Conservation (phyloP, 2,329 filamentous ascomycete genomes). For the Tolypocladium endophyticum region DNA sequence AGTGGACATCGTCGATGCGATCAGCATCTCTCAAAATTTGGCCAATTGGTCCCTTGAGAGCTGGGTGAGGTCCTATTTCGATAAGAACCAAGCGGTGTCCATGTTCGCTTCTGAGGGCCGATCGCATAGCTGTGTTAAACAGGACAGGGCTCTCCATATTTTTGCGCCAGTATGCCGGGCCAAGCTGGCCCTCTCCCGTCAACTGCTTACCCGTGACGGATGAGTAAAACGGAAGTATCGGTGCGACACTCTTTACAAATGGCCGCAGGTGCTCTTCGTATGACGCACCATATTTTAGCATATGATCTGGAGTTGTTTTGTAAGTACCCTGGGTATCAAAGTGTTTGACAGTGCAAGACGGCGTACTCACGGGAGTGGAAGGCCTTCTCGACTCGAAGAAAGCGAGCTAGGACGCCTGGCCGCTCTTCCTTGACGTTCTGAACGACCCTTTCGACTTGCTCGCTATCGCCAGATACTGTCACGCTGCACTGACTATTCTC, state of each 20-base stretch:
- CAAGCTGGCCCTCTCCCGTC: conserved; percentile 2
- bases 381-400: conserved; percentile 27
- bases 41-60: conserved; percentile 6
- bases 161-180: conserved; percentile 15
- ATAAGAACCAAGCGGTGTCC: conserved; percentile 4
- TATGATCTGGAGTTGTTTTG: neutral
- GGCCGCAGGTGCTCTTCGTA: conserved; percentile 2
- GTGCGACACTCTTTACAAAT: neutral
- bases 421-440: conserved; percentile 1
- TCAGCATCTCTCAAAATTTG: conserved; percentile 5
- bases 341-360: no score
- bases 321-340: neutral
- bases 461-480: neutral
- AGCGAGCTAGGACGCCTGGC: conserved; percentile 18
- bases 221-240: conserved; percentile 10
- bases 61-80: conserved; percentile 13
- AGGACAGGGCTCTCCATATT: conserved; percentile 20
- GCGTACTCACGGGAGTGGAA: conserved; percentile 27
- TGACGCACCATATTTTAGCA: conserved; percentile 1
- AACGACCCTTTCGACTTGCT: neutral
- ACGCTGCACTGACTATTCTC: neutral
- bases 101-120: neutral
- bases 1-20: conserved; percentile 4
- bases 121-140: conserved; percentile 9
- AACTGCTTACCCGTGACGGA: conserved; percentile 19